Evolutionary conservation across 306 rosid genomes (phyloP).

Genomic region (Dryas alaskensis): DNA sequence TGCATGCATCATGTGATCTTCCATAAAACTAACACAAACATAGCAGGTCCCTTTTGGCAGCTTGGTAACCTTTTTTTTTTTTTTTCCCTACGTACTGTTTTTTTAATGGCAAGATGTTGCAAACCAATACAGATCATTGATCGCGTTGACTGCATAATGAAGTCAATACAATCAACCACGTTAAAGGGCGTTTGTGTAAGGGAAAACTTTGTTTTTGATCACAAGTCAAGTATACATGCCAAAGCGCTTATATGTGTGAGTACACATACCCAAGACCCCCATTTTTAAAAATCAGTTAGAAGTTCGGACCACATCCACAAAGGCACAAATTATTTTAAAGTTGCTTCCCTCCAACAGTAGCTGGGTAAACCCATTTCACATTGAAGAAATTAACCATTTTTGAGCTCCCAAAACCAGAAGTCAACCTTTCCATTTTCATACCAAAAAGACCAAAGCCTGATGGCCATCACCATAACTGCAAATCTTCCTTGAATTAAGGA

Average conservation of each 20-base stretch:
- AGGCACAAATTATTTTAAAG: not conserved
- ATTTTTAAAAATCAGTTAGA: conserved; percentile 4
- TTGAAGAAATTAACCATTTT: not conserved
- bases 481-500: not conserved
- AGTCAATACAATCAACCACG: not conserved
- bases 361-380: not conserved
- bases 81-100: not conserved
- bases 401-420: not conserved
- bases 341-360: conserved; percentile 13
- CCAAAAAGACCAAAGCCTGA: not conserved
- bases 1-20: not conserved
- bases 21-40: not conserved
- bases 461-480: not conserved
- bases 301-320: not conserved
- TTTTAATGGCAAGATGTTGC: not conserved
- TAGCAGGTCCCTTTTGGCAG: not conserved
- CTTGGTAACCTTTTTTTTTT: not conserved
- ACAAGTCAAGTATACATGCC: not conserved
- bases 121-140: not conserved
- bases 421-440: not conserved
- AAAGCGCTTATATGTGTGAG: not conserved
- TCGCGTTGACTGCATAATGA: not conserved
- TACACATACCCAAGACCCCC: not conserved
- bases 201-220: not conserved
- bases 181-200: too few species aligned